These are phyloP conservation scores for Cystofilobasidium ferigula DNA, from an alignment of 768 basidiomycete genomes.

Conservation along the genomic window DNA sequence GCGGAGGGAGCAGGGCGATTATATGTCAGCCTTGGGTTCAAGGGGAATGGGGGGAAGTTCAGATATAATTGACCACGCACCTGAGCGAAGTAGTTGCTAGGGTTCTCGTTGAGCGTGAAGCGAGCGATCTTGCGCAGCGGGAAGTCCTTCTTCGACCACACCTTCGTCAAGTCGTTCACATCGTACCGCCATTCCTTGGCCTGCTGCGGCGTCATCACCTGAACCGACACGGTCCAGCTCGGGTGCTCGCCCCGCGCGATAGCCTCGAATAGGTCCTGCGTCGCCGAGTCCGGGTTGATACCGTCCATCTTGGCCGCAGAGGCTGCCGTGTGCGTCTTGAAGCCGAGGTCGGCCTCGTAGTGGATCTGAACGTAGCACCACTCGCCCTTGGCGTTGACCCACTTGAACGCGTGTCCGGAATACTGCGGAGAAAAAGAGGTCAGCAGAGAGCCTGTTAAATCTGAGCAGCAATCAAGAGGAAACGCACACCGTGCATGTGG, in stretches of 20 bases:
- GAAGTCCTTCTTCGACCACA: constrained; percentile 40
- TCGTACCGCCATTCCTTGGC: constrained; percentile 77
- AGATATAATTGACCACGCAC: constrained; percentile 25
- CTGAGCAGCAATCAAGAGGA: too few species aligned
- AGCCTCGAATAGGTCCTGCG: constrained; percentile 41
- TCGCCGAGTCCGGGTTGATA: constrained; percentile 44
- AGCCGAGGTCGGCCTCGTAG: constrained; percentile 36
- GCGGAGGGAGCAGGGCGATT: constrained; percentile 2
- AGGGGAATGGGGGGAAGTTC: too few species aligned
- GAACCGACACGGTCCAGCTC: constrained; percentile 32
- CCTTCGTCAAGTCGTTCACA: constrained; percentile 76
- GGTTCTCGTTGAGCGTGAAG: constrained; percentile 41
- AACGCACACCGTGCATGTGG: constrained; percentile 61
- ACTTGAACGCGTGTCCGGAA: constrained; percentile 48
- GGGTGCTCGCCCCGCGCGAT: constrained; percentile 41
- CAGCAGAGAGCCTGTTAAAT: too few species aligned
- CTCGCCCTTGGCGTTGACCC: constrained; percentile 34
- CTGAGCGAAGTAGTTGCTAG: constrained; percentile 40
- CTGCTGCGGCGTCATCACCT: constrained; percentile 82
- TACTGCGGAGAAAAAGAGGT: constrained; percentile 32
- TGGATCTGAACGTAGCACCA: constrained; percentile 40
- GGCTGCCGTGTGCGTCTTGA: constrained; percentile 57
- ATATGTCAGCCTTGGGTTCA: constrained; percentile 22
- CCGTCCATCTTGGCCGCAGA: constrained; percentile 58
- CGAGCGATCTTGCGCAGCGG: constrained; percentile 40